Evolutionary conservation across 129 eudicot genomes (phyloP), one percentile per base, ranked within the genome.

Genomic region (Kitagawia praeruptora): DNA sequence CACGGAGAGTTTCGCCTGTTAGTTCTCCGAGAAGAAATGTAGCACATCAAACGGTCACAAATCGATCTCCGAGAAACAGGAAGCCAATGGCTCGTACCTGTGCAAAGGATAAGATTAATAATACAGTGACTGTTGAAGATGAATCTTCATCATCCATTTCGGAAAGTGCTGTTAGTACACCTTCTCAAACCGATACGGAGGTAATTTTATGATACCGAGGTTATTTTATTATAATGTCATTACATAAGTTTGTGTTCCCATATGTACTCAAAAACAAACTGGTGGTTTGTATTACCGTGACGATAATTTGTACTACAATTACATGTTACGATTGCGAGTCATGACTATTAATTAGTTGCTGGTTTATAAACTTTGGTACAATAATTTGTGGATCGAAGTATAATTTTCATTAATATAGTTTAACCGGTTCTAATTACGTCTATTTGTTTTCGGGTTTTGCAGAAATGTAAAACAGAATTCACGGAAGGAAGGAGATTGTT

Each of bases 111-210:
- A 89, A 83, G 77, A 66, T 39, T 70, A 70, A 46, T 4, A 80
- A 81, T 38, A 58, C 51, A 23, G 11, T 70, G 12, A 86, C 64
- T 12, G 58, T 75, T 28, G 91, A 86, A 79, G 90, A 95, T 48
- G 94, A 92, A 85, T 89, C 90, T 21, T 73, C 77, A 18, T 88
- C 91, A 19, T 82, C 90, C 79, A 77, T 89, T 79, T 87, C 97
- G 11, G 92, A 88, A 78, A 84, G 89, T 73, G 87, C 84, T 13
- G 67, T 83, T 71, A 85, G 87, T 78, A 83, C 97, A 31, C 81
- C 95, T 48, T 82, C 90, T 31, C 86, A 84, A 9, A 89, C 89
- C 19, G 89, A 89, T 72, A 79, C 84, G 27, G 89, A 95, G 97
- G 99, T 96, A 83, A 15, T 12, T 31, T 23, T 23, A 10, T 73